Evolutionary conservation across 164 flowering plant species (phyloP), one percentile per base, ranked within the genome.

Genomic region (Akebia trifoliata): DNA sequence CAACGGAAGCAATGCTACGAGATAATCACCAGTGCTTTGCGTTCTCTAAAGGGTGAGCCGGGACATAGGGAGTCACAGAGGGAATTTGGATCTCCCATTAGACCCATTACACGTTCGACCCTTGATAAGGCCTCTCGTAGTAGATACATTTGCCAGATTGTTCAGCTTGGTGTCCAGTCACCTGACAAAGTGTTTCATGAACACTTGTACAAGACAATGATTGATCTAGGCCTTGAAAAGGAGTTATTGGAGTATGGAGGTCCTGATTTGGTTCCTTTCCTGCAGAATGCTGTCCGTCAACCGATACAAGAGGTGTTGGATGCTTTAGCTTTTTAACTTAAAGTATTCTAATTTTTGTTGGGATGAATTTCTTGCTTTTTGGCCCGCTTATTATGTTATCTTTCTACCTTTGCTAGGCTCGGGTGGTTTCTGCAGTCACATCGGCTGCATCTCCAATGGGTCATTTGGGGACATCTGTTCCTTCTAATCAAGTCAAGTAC

Each of bases 211-310:
- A 74, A 80, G 26, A 64, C 87, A 24, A 77, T 94, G 87, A 90
- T 94, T 73, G 90, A 82, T 54, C 63, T 87, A 59, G 95, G 99
- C 24, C 85, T 94, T 63, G 99, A 94, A 62, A 76, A 79, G 68
- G 97, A 90, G 62, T 65, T 94, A 50, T 64, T 90, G 75, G 99
- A 94, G 68, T 90, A 77, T 75, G 99, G 95, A 61, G 99, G 99
- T 42, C 83, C 96, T 20, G 97, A 94, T 76, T 74, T 94, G 81
- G 95, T 94, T 31, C 93, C 95, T 42, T 94, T 90, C 68, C 76
- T 90, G 48, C 95, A 86, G 80, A 78, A 46, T 72, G 86, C 97
- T 69, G 90, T 83, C 47, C 74, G 84, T 50, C 85, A 80, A 46
- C 67, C 84, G 24, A 50, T 50, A 24, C 78, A 76, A 50, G 85